Evolutionary conservation across 2,329 filamentous ascomycete genomes (phyloP).

Genomic region (Kalmusia sp.): DNA sequence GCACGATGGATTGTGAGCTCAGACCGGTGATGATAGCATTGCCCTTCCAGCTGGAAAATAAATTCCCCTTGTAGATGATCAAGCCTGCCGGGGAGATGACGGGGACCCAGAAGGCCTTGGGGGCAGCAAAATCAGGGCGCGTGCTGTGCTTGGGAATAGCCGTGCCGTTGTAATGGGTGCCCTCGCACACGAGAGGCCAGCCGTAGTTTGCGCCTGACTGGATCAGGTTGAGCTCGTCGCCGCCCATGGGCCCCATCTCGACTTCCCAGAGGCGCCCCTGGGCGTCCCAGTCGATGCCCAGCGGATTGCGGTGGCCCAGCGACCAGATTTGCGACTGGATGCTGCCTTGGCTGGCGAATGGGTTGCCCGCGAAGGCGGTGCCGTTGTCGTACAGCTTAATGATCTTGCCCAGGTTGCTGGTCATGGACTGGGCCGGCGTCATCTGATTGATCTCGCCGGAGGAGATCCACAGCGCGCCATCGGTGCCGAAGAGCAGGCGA

Average conservation of each 20-base stretch:
- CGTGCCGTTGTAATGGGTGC: constrained; percentile 20
- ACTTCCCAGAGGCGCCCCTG: constrained; percentile 25
- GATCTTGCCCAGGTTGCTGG: constrained; percentile 24
- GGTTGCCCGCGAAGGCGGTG: constrained; percentile 25
- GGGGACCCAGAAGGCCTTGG: constrained; percentile 24
- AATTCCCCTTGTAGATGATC: constrained; percentile 26
- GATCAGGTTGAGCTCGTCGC: constrained; percentile 27
- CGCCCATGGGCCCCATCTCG: constrained; percentile 26
- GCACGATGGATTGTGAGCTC: constrained; percentile 19
- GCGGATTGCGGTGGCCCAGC: constrained; percentile 25
- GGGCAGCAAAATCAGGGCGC: constrained; percentile 18
- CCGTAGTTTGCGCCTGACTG: constrained; percentile 21
- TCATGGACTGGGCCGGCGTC: constrained; percentile 23
- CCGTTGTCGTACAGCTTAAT: constrained; percentile 26
- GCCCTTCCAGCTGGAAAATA: constrained; percentile 25
- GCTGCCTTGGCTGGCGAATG: constrained; percentile 20
- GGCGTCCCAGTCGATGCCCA: constrained; percentile 25
- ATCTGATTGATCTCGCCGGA: constrained; percentile 27
- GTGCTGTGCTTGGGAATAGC: constrained; percentile 23
- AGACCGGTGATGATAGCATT: constrained; percentile 24
- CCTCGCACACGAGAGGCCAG: constrained; percentile 23
- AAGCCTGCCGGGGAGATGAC: constrained; percentile 24
- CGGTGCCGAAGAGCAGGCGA: constrained; percentile 23
- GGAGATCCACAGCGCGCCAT: constrained; percentile 24
- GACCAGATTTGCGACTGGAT: constrained; percentile 24